Evolutionary conservation across 495 filamentous ascomycete species (phyloP), one percentile per base, ranked within the genome.

Genomic region (Venustampulla echinocandica): DNA sequence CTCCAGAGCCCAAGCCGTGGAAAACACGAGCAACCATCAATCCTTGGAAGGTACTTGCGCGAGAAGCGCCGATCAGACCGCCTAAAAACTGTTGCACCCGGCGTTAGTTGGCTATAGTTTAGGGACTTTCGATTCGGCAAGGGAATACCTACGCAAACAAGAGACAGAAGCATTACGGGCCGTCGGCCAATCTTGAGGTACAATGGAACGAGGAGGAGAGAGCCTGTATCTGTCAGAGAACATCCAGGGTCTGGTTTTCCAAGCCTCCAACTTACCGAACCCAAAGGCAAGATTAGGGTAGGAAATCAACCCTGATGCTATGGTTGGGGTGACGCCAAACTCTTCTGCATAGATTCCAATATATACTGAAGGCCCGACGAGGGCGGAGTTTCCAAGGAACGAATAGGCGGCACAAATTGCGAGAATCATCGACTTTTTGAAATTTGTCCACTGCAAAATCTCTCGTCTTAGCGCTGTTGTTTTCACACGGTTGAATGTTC

Each of bases 261-360:
- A 7, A 30, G 4, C 2, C 7, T 10, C 27, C 7, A 32, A 53
- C 44, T 36, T 44, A 69, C 77, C 75, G 49, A 80, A 75, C 0
- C 79, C 79, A 61, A 76, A 82, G 6, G 74, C 76, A 25, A 82
- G 64, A 53, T 81, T 82, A 0, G 79, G 70, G 57, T 82, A 82
- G 11, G 69, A 76, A 46, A 82, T 62, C 32, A 82, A 53, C 10
- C 75, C 72, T 3, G 73, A 77, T 0, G 79, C 76, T 15, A 56
- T 62, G 4, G 66, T 69, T 2, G 67, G 61, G 0, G 70, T 59
- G 39, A 80, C 69, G 1, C 54, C 57, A 54, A 80, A 82, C 50
- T 75, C 72, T 33, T 73, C 61, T 9, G 74, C 62, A 53, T 69
- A 81, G 17, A 81, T 63, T 1, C 64, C 64, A 47, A 81, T 79